Percentiles rank a stretch among this genome's conserved stretches.
Evolutionary conservation across 23 red algal genomes (phyloP).

Genomic region (Cyanidiococcus yangmingshanensis): DNA sequence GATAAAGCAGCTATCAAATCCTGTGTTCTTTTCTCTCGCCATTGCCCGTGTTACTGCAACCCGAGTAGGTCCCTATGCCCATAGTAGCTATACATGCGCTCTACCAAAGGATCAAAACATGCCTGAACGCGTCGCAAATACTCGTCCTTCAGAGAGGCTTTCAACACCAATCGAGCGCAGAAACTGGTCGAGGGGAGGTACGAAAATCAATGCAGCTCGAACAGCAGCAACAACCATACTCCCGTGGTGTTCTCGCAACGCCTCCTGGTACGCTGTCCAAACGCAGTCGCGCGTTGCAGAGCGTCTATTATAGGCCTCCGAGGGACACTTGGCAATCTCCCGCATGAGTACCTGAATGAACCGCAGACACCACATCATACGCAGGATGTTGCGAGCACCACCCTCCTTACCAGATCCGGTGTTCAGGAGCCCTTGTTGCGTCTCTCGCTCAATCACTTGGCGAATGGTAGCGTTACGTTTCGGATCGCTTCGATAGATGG

Average conservation of each 20-base stretch:
- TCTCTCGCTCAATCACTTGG: conserved; percentile 20
- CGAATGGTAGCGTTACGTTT: conserved; percentile 10
- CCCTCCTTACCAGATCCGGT: neutral
- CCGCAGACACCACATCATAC: conserved; percentile 65
- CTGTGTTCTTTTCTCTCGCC: too few relatives aligned
- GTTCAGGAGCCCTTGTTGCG: neutral
- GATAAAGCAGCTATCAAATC: too few relatives aligned
- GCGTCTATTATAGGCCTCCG: neutral
- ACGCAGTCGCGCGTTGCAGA: conserved; percentile 41
- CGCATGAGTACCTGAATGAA: conserved; percentile 54
- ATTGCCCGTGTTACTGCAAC: conserved; percentile 55
- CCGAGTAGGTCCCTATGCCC: conserved; percentile 35
- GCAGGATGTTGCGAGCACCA: conserved; percentile 43
- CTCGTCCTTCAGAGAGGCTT: conserved; percentile 28
- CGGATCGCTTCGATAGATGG: conserved; percentile 13
- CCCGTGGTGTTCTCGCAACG: conserved; percentile 65
- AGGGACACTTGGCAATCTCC: conserved; percentile 25
- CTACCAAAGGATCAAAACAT: conserved; percentile 50
- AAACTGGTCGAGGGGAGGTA: conserved; percentile 74
- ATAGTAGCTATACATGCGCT: conserved; percentile 62
- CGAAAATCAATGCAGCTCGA: conserved; percentile 45
- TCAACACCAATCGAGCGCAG: conserved; percentile 45
- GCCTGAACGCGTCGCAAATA: conserved; percentile 39
- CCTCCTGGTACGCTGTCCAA: conserved; percentile 54
- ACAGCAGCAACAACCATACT: conserved; percentile 64